Base-by-base conservation (phyloP, 2,329 filamentous ascomycete species). In the Penicillium capsulatum region DNA sequence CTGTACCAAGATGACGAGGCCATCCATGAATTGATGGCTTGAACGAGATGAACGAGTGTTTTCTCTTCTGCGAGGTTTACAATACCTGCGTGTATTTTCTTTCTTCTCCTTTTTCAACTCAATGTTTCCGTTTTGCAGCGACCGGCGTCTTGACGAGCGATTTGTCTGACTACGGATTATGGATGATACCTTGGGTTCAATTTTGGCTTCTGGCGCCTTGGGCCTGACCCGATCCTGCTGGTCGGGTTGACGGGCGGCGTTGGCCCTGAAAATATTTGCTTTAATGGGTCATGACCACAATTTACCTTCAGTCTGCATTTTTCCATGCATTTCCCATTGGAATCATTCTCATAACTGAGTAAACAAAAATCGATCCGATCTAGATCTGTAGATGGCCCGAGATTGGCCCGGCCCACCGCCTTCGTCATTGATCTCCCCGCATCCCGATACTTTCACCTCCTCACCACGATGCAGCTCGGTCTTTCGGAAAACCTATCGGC, bases 21-120 rank as follows among this genome's bases (percentile, higher is more conserved):
- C 30, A 51, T 69, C 42, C 60, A 67, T 39, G 60, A 61, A 33
- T 48, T 63, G 34, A 59, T 62, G 48, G 42, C 53, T 22, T 61
- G 46, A 56, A 42, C 29, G 38, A 36, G 27, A 22, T 22, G 5
- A 22, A 22, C 19, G 19, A 22, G 26, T 33, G 24, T 33, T 13
- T 42, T 32, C 14, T 31, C 19, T 46, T 32, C 34, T 28, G 9
- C 13, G 26, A 14, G 13, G 9, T 19, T 30, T 28, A n/a, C n/a
- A n/a, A n/a, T 11, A 6, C 26, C 26, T 28, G 31, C 17, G 17
- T n/a, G 16, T 31, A 17, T 32, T 29, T 31, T 32, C 19, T 22
- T 32, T 29, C 22, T 11, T 31, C 42, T 22, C 31, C 34, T 19
- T 36, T 37, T 38, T 26, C 36, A 34, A 32, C 31, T n/a, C 36